Evolutionary conservation across 1,139 yeast genomes (phyloP), one percentile per base, ranked within the genome.

Genomic region (Taphrina pruni): DNA sequence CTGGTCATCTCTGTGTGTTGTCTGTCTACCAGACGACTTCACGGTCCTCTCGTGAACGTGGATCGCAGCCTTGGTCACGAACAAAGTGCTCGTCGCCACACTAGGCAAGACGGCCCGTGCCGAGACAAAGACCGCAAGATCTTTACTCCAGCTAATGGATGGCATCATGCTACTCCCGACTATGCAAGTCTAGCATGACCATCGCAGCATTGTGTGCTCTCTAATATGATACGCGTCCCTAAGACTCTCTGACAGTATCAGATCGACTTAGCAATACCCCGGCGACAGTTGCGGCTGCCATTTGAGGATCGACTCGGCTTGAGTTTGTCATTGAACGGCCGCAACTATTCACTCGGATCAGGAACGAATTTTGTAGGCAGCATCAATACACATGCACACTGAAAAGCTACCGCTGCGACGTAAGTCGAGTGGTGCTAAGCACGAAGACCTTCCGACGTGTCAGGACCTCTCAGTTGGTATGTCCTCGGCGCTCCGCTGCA

Each of bases 401-500:
- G 67, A 64, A 46, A 64, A 64, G 56, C 43, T 64, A 36, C 60
- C 60, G 12, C 46, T 64, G 41, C 60, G 67, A 48, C 48, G 67
- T 6, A 64, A 64, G 45, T 64, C 67, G 12, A 64, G 67, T 20
- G 52, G 52, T 9, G 61, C 67, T 8, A 54, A 64, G 20, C 61
- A 54, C 12, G 61, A 64, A 45, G 55, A 39, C 21, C 67, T 64
- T 12, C 67, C 67, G 21, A 64, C 67, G 17, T 64, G 67, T 50
- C 67, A 64, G 32, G 67, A 64, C 36, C 56, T 64, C 11, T 56
- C 67, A 7, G 67, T 64, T 60, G 60, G 66, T 57, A 43, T 17
- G 60, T 21, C 12, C 17, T 2, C 11, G 11, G 17, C 26, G 11
- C 11, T 4, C 21, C 12, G 9, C 7, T 32, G 41, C 35, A 36